Percentiles rank a stretch among this genome's conserved stretches.
phyloP scores from a whole-genome alignment of 345 rosid species.

The Salix arbutifolia region DNA sequence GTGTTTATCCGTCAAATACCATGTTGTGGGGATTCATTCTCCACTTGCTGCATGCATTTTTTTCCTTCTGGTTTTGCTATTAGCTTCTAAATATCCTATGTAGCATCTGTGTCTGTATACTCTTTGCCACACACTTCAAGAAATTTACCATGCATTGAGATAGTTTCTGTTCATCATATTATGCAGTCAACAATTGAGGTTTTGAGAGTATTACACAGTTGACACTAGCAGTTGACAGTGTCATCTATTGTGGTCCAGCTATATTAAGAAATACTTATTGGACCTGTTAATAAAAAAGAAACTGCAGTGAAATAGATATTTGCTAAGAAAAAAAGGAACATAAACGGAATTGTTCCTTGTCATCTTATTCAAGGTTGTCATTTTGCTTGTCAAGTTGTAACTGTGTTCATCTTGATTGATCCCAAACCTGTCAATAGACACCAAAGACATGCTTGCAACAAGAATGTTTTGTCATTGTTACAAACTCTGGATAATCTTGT shows the following conservation, averaged over 20 bases:
- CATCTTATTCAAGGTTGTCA: neutral
- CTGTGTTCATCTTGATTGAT: neutral
- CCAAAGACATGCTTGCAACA: neutral
- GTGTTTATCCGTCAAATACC: neutral
- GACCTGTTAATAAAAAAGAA: neutral
- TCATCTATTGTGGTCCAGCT: neutral
- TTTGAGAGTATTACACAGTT: neutral
- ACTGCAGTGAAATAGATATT: neutral
- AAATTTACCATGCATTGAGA: neutral
- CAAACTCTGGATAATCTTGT: neutral
- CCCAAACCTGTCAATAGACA: neutral
- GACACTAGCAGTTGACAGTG: neutral
- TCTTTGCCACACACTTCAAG: neutral
- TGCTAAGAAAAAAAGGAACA: neutral
- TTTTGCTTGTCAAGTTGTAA: neutral
- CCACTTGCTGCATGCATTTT: neutral
- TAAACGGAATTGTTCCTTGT: neutral
- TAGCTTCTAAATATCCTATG: neutral
- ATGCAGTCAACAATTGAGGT: neutral
- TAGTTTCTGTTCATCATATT: neutral
- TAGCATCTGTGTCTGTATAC: neutral
- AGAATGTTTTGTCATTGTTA: neutral
- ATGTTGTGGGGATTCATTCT: neutral
- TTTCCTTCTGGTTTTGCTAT: neutral
- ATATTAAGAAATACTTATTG: neutral